A percentile compares a stretch with the other conserved stretches of the same genome.
phyloP scores from a whole-genome alignment of 2,329 filamentous ascomycete species.

The Chaetomiaceae sp. region DNA sequence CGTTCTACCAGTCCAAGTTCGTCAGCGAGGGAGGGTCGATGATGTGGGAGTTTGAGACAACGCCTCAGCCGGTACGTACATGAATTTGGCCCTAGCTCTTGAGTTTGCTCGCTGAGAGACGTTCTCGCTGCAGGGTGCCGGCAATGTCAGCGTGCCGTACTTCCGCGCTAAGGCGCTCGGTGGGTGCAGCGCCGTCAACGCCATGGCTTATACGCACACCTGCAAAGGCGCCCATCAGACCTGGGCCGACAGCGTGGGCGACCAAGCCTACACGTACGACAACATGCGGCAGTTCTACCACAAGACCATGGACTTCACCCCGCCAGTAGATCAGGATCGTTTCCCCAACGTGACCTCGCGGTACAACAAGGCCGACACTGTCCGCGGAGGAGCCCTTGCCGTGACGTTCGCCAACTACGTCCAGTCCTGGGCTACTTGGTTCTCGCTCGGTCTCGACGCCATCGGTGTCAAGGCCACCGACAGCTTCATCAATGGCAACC shows the following conservation, averaged over 20 bases:
- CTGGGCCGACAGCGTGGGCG: background rate
- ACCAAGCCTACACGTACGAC: background rate
- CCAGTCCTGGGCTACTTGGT: background rate
- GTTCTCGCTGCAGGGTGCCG: too few relatives aligned
- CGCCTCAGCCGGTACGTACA: background rate
- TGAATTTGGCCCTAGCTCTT: too few relatives aligned
- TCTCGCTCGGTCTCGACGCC: background rate
- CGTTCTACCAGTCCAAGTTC: slow-evolving; percentile 29
- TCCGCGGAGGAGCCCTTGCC: background rate
- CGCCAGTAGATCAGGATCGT: too few relatives aligned
- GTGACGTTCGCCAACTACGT: background rate
- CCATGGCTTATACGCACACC: too few relatives aligned
- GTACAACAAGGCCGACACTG: background rate
- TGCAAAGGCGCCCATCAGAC: background rate
- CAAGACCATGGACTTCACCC: background rate
- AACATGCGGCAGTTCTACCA: background rate
- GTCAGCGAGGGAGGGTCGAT: slow-evolving; percentile 32
- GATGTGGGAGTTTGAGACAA: slow-evolving; percentile 17
- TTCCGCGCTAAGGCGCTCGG: too few relatives aligned
- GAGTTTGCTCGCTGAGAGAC: too few relatives aligned
- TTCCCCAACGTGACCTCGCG: background rate
- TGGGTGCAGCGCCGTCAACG: too few relatives aligned
- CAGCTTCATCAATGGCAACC: background rate
- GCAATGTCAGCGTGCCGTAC: too few relatives aligned
- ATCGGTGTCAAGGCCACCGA: background rate